A percentile compares a stretch with the other conserved stretches of the same genome.
Evolutionary conservation across 306 rosid genomes (phyloP).

Genomic region (Bauhinia variegata): DNA sequence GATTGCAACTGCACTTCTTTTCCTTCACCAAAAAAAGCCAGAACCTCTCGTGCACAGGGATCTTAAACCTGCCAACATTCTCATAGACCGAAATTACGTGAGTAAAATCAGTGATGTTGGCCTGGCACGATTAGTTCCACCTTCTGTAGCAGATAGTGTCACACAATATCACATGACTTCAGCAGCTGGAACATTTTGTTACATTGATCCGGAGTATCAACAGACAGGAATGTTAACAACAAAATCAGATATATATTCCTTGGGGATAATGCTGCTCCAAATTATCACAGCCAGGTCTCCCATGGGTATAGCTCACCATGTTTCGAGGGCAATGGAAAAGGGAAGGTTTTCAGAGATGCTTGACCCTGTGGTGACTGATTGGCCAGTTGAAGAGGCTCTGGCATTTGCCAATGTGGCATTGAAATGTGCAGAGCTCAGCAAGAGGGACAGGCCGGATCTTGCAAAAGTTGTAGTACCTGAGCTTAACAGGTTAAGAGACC

Average conservation of each 20-base stretch:
- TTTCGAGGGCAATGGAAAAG: conserved; percentile 68
- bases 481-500: conserved; percentile 71
- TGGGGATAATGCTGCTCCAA: conserved; percentile 86
- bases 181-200: conserved; percentile 96
- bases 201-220: conserved; percentile 98
- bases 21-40: conserved; percentile 95
- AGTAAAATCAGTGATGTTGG: conserved; percentile 93
- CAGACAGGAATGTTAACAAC: conserved; percentile 81
- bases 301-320: conserved; percentile 86
- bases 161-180: conserved; percentile 90
- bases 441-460: conserved; percentile 90
- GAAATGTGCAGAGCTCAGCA: conserved; percentile 73
- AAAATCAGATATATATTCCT: conserved; percentile 81
- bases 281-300: conserved; percentile 89
- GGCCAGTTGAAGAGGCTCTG: conserved; percentile 81
- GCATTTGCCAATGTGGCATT: conserved; percentile 74
- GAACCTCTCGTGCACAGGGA: conserved; percentile 96
- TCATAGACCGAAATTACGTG: conserved; percentile 74
- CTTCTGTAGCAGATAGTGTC: conserved; percentile 72
- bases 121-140: conserved; percentile 82
- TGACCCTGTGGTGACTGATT: conserved; percentile 74
- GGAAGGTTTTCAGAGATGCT: conserved; percentile 61
- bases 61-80: conserved; percentile 93
- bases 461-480: conserved; percentile 72
- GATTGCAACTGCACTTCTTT: conserved; percentile 81